Base-by-base conservation (phyloP, 2,329 filamentous ascomycete genomes). In the Sclerotinia glacialis region DNA sequence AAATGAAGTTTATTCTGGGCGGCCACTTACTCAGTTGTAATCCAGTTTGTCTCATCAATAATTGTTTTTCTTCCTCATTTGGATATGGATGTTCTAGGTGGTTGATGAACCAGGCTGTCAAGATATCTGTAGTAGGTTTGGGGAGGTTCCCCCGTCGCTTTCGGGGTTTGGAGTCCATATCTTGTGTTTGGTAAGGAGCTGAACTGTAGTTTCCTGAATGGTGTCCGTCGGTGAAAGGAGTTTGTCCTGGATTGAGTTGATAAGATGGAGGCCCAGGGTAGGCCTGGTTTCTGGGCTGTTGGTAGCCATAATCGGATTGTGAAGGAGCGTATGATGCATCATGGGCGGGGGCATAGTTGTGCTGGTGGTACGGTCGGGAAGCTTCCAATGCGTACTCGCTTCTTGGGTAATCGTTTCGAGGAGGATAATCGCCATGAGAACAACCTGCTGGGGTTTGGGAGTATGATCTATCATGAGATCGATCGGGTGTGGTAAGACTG, bases 51-150 rank as follows among this genome's bases (percentile, higher is more conserved):
- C 84, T 83, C 83, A 93, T 92, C 58, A 96, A 82, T 67, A 90
- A 86, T 75, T 93, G 86, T 78, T 96, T 96, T 79, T 96, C 90
- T 69, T 96, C 91, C 77, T 96, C 91, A 5, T 88, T 93, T 1
- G 92, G 92, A 76, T 96, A 96, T 0, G 92, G 92, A 74, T 95
- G 92, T 68, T 87, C 82, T 9, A 93, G 78, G 77, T 95, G 90
- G n/a, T 83, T 83, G 62, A 88, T 79, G 71, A 96, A 93, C 93
- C 93, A 97, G 0, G 85, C 81, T 64, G 90, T 86, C 50, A 97
- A 81, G 71, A 91, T 88, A 75, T 93, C 90, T 0, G 92, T 97
- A 0, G 92, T 91, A 65, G 93, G 90, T 75, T 96, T 96, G n/a
- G 93, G 93, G 3, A 97, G 82, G 74, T 97, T 97, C 1, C 93